phyloP scores from a whole-genome alignment of 768 basidiomycete species.

The Trichaptum fuscoviolaceum region DNA sequence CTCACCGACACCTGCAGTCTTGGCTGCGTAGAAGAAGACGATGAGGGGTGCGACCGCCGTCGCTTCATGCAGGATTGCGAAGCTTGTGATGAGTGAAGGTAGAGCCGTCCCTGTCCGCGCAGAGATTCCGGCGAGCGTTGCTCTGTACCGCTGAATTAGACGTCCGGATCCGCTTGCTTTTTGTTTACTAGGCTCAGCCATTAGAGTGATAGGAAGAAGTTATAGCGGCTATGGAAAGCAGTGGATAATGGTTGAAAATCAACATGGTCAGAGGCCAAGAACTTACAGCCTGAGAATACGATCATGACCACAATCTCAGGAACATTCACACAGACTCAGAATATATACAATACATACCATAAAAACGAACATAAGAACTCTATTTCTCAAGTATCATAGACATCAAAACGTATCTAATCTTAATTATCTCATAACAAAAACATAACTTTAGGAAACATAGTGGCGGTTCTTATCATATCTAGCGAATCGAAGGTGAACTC shows the following conservation, averaged over 20 bases:
- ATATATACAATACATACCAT: too few species aligned
- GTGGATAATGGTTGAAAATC: too few species aligned
- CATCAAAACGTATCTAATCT: not conserved
- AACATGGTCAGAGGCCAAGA: too few species aligned
- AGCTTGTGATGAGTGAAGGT: slow-evolving; percentile 71
- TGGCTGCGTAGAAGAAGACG: slow-evolving; percentile 65
- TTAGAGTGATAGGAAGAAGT: not conserved
- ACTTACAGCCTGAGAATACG: too few species aligned
- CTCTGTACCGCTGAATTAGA: slow-evolving; percentile 31
- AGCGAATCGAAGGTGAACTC: too few species aligned
- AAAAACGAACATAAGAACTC: not conserved
- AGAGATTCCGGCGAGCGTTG: slow-evolving; percentile 55
- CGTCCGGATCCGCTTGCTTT: slow-evolving; percentile 11
- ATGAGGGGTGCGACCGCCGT: slow-evolving; percentile 77
- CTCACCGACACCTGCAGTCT: slow-evolving; percentile 65
- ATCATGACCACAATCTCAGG: too few species aligned
- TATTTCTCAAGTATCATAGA: not conserved
- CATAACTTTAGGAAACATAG: too few species aligned
- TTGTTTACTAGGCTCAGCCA: not conserved
- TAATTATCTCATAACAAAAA: not conserved
- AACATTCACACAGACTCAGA: too few species aligned
- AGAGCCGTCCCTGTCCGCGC: slow-evolving; percentile 69
- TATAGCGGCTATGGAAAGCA: too few species aligned
- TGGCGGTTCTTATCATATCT: too few species aligned
- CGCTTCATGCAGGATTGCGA: slow-evolving; percentile 79